Evolutionary conservation across 352 stramenopile species (phyloP), one percentile per base, ranked within the genome.

Genomic region (Pythium aristosporum): DNA sequence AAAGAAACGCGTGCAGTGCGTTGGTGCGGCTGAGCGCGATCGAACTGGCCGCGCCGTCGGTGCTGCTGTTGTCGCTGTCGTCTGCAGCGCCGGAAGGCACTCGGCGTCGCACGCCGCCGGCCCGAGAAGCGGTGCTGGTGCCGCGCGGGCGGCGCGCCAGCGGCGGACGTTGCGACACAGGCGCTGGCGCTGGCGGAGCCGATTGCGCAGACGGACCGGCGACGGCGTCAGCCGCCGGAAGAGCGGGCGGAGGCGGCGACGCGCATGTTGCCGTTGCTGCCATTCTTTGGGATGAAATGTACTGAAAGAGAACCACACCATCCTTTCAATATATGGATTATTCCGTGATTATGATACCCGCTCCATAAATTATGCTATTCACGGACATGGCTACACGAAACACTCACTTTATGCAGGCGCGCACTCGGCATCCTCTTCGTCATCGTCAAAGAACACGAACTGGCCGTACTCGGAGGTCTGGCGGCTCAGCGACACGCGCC

Each of bases 371-470:
- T 55, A 54, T 34, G 11, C 37, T 42, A 42, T 16, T 42, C 15
- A 42, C 37, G 37, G 51, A 25, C 28, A 20, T 39, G 56, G 13
- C 42, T 32, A 13, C 21, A 46, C 10, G 10, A 43, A 11, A 25
- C n/a, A 25, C n/a, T 30, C 44, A 60, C 11, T 55, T 51, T 68
- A 64, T n/a, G 57, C 46, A n/a, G 46, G 48, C 42, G 43, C 58
- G 25, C 46, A 65, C 49, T 74, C 58, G 15, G 56, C 57, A 2
- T 79, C 65, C 37, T 67, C 68, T 1, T 82, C 76, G 16, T 91
- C 78, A 11, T 89, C 82, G 69, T 91, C 82, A 42, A 91, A 86
- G 67, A 77, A 82, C 11, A 91, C 78, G 60, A 88, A 91, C 65
- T 89, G 79, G 6, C 82, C 82, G 68, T 91, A 89, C 66, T 89